Base-by-base conservation (phyloP, 805 yeast species). In the Ogataea pignaliae region DNA sequence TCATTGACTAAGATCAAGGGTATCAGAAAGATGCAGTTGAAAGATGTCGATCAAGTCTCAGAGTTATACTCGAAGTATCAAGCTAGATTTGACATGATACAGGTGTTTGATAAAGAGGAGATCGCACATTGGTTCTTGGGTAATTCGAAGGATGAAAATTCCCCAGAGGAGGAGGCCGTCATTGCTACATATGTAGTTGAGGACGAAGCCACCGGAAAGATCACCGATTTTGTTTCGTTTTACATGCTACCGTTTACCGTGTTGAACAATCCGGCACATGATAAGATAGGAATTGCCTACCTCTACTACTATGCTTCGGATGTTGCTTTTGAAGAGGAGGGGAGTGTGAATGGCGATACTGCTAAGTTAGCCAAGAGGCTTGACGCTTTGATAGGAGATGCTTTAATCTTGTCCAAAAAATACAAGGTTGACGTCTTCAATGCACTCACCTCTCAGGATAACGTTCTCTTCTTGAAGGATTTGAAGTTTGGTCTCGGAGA, bases 401-500 rank as follows among this genome's bases (percentile, higher is more conserved):
- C 93, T 1, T 73, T 90, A 44, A 76, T 91, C 41, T 66, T 87
- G 34, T 82, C 96, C 28, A 84, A 85, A 62, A 63, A 70, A 35
- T 65, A 72, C 39, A 75, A 75, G 21, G 87, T 86, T 56, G 99
- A 93, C 61, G 98, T 93, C 3, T 88, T 91, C 75, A 93, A 93
- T 62, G 96, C 97, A 10, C 72, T 93, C 50, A 81, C 97, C 0
- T 74, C 89, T 10, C 96, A 89, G 68, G 99, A 93, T 60, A 93
- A 93, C 63, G 74, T 88, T 13, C 68, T 85, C 47, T 88, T 93
- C 68, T 70, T 93, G 52, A 83, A 87, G 21, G 81, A 85, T 34
- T 74, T 86, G 66, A 87, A 88, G 61, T 93, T 93, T 63, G 96
- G 97, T 30, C 78, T 80, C 39, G 99, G 99, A 36, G 98, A 91